These are phyloP conservation scores for Cunninghamia lanceolata DNA, from an alignment of 75 land plant genomes.

Conservation along the genomic window DNA sequence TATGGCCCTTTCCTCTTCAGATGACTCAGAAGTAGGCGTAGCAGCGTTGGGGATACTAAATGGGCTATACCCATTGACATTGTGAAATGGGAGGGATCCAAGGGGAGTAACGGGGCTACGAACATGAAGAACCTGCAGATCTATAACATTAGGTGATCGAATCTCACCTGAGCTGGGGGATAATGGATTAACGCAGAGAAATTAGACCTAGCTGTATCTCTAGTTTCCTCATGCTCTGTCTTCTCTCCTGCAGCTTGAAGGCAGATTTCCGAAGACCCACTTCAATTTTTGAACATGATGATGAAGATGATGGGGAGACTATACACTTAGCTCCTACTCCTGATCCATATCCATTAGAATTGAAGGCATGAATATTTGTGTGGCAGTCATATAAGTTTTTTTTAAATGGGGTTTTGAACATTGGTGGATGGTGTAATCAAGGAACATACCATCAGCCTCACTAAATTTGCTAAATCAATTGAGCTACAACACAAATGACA, in stretches of 20 bases:
- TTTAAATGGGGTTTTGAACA: too few relatives aligned
- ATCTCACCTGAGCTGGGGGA: slow-evolving; percentile 19
- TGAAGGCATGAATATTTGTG: too few relatives aligned
- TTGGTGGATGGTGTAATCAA: too few relatives aligned
- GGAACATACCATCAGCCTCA: too few relatives aligned
- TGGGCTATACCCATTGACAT: slow-evolving; percentile 14
- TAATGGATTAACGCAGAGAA: slow-evolving; percentile 3
- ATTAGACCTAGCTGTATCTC: slow-evolving; percentile 32
- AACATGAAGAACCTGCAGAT: not conserved
- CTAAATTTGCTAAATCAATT: too few relatives aligned
- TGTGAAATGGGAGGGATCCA: slow-evolving; percentile 15
- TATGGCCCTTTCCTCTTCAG: slow-evolving; percentile 17
- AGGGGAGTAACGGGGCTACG: slow-evolving; percentile 33
- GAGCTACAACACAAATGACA: too few relatives aligned
- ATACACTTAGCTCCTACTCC: too few relatives aligned
- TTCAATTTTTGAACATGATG: slow-evolving; percentile 15
- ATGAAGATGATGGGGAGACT: too few relatives aligned
- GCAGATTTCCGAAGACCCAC: slow-evolving; percentile 31
- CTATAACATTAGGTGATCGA: slow-evolving; percentile 8
- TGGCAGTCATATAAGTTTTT: too few relatives aligned
- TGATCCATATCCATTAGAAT: too few relatives aligned
- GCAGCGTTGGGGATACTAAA: not conserved
- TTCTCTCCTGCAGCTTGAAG: slow-evolving; percentile 53
- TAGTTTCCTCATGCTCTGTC: slow-evolving; percentile 40
- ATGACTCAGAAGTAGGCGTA: not conserved